A percentile compares a stretch with the other conserved stretches of the same genome.
Conservation (phyloP, 768 basidiomycete genomes). For the Amanita polypyramis region DNA sequence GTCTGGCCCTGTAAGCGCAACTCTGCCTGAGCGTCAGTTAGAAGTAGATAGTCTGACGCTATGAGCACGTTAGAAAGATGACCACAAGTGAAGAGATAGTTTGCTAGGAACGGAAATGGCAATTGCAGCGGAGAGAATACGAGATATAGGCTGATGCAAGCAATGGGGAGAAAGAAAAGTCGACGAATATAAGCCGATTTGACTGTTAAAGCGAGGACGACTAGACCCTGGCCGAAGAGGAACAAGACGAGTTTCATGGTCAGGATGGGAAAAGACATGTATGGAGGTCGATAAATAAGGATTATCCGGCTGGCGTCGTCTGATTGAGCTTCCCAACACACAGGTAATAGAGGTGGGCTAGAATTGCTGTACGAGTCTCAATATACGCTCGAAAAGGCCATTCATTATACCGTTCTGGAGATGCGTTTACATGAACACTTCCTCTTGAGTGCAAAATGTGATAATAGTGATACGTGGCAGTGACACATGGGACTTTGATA, state of each 20-base stretch:
- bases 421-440: not conserved
- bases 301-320: not conserved
- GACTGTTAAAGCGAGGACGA: not conserved
- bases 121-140: not conserved
- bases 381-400: not conserved
- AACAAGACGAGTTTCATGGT: not conserved
- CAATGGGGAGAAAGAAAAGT: not conserved
- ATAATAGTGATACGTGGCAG: too few relatives aligned
- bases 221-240: not conserved
- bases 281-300: not conserved
- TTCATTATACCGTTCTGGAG: not conserved
- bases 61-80: not conserved
- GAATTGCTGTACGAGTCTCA: not conserved
- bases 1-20: slow-evolving; percentile 12
- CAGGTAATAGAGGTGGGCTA: not conserved
- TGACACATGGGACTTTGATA: not conserved
- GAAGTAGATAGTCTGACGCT: slow-evolving; percentile 11
- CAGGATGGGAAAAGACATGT: not conserved
- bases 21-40: slow-evolving; percentile 19
- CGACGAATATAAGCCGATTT: not conserved
- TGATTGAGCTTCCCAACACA: not conserved
- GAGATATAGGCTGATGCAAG: not conserved
- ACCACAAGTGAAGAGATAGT: not conserved
- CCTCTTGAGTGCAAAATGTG: not conserved
- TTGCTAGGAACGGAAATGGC: not conserved